phyloP scores from a whole-genome alignment of 2,329 filamentous ascomycete genomes.

The Trichoderma oligosporum region DNA sequence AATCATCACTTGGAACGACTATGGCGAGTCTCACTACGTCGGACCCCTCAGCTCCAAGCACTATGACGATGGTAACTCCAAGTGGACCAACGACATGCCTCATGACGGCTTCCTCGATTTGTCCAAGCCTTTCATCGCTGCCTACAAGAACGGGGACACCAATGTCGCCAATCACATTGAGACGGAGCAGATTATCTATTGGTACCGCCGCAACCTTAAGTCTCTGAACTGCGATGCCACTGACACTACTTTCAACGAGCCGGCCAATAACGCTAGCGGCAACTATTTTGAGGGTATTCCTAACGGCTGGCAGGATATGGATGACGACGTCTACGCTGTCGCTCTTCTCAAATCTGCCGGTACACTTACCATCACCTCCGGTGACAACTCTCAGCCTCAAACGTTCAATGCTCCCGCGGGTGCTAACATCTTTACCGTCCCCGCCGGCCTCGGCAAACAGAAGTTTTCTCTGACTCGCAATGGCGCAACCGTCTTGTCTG shows the following conservation, averaged over 20 bases:
- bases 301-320: slow-evolving; percentile 47
- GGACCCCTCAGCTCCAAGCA: slow-evolving; percentile 45
- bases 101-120: slow-evolving; percentile 53
- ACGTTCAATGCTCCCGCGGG: slow-evolving; percentile 32
- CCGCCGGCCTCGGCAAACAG: slow-evolving; percentile 42
- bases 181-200: slow-evolving; percentile 51
- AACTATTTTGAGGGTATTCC: slow-evolving; percentile 52
- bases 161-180: slow-evolving; percentile 41
- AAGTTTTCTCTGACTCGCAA: slow-evolving; percentile 43
- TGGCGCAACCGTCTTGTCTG: slow-evolving; percentile 40
- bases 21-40: slow-evolving; percentile 54
- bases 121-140: slow-evolving; percentile 50
- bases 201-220: slow-evolving; percentile 51
- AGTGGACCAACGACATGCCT: slow-evolving; percentile 48
- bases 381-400: slow-evolving; percentile 37
- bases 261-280: slow-evolving; percentile 42
- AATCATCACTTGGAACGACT: slow-evolving; percentile 48
- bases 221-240: slow-evolving; percentile 48
- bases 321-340: slow-evolving; percentile 51
- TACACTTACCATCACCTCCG: slow-evolving; percentile 44
- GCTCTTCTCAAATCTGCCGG: slow-evolving; percentile 45
- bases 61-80: slow-evolving; percentile 42
- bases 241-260: slow-evolving; percentile 44
- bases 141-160: slow-evolving; percentile 46
- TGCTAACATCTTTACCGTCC: slow-evolving; percentile 38